Conservation (phyloP, 2,329 filamentous ascomycete genomes). For the Stromatinia cepivora region DNA sequence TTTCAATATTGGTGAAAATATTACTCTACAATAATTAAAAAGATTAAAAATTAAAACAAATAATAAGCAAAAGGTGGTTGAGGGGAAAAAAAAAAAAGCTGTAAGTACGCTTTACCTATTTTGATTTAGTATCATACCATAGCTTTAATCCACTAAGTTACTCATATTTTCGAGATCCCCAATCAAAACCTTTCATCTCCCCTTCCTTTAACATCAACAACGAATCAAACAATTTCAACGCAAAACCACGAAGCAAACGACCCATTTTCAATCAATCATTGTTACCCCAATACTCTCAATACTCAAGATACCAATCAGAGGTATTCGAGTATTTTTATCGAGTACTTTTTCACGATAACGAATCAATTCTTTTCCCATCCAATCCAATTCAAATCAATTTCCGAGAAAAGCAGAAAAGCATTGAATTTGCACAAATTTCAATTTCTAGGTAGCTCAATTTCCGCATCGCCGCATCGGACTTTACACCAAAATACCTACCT, state of each 20-base stretch:
- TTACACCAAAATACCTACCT: background rate
- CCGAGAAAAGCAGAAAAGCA: background rate
- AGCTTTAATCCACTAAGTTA: conserved; percentile 4
- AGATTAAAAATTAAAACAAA: background rate
- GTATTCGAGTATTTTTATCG: background rate
- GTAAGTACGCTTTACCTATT: background rate
- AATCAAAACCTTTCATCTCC: conserved; percentile 23
- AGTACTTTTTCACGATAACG: conserved; percentile 1
- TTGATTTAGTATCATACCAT: background rate
- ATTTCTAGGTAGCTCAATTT: background rate
- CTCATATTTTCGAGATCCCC: conserved; percentile 22
- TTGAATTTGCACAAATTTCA: background rate
- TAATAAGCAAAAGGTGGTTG: background rate
- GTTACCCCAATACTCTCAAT: background rate
- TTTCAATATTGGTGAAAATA: background rate
- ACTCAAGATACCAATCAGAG: conserved; percentile 7
- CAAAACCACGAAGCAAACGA: conserved; percentile 13
- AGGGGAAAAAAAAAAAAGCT: background rate
- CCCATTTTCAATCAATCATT: conserved; percentile 16
- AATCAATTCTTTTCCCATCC: background rate
- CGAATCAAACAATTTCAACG: conserved; percentile 21
- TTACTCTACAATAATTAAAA: background rate
- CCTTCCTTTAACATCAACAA: conserved; percentile 19
- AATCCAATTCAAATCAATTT: background rate
- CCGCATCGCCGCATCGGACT: background rate